phyloP scores from a whole-genome alignment of 306 rosid genomes.

The Casuarina glauca region DNA sequence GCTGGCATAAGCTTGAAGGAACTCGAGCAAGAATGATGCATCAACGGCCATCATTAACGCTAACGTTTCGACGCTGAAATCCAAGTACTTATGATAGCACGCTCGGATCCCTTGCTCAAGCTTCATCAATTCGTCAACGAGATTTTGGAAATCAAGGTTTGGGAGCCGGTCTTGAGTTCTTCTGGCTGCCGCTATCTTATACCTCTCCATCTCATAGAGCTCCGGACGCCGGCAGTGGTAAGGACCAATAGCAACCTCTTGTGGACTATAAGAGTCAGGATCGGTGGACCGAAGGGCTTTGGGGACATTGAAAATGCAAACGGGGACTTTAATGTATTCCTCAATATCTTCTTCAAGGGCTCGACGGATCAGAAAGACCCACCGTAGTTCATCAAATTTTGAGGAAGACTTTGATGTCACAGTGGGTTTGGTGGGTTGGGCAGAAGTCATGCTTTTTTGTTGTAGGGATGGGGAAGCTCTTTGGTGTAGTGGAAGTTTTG shows the following conservation, averaged over 20 bases:
- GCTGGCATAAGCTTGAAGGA: slow-evolving; percentile 51
- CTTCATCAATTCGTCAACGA: slow-evolving; percentile 48
- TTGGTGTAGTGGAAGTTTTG: no score
- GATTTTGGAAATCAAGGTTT: slow-evolving; percentile 35
- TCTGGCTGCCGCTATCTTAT: slow-evolving; percentile 65
- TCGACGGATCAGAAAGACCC: slow-evolving; percentile 40
- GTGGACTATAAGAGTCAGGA: slow-evolving; percentile 69
- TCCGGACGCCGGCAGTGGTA: slow-evolving; percentile 76
- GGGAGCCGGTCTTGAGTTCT: slow-evolving; percentile 50
- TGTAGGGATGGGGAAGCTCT: no score
- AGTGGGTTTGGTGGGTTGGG: background rate
- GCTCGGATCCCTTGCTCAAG: slow-evolving; percentile 50
- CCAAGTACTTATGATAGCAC: slow-evolving; percentile 72
- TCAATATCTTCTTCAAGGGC: slow-evolving; percentile 62
- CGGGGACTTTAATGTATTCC: slow-evolving; percentile 43
- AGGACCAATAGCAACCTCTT: slow-evolving; percentile 73
- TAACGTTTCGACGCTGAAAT: slow-evolving; percentile 61
- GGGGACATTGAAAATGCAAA: slow-evolving; percentile 64
- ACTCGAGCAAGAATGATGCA: slow-evolving; percentile 72
- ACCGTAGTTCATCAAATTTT: no score
- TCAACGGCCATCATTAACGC: slow-evolving; percentile 78
- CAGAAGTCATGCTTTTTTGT: no score
- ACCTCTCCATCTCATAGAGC: slow-evolving; percentile 74
- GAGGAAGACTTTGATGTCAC: no score
- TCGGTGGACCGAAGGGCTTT: slow-evolving; percentile 44